Base-by-base conservation (phyloP, 2,329 filamentous ascomycete genomes). In the Phoma sp. region DNA sequence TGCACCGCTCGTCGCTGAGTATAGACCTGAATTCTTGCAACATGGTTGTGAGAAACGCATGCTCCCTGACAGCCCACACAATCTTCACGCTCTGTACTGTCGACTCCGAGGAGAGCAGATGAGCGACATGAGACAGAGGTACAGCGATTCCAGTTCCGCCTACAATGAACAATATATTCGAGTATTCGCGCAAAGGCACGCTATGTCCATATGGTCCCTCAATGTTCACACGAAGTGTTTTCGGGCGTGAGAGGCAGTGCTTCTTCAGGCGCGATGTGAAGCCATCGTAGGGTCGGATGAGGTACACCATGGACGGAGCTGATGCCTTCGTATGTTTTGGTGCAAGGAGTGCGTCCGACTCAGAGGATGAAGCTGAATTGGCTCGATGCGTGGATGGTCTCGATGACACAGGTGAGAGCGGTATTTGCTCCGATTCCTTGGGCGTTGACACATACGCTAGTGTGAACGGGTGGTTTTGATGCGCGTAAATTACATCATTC, bases 191-290 rank as follows among this genome's bases (percentile, higher is more conserved):
- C 0, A 83, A 62, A 1, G 77, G 76, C 5, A 74, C 69, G 4
- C 66, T 65, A 25, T 77, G 68, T 4, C 81, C 81, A 51, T 83
- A 83, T 0, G 81, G 81, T 0, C 81, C 81, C 65, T 84, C 81
- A 9, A 83, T 62, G 3, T 83, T 73, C 33, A 83, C 71, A 1
- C 61, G 74, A 3, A 74, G 61, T 4, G 66, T 63, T 14, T 66
- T 68, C 11, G 66, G 62, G 26, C 58, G 55, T 12, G 60, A 21
- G 17, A 62, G 57, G 18, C 59, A 62, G 38, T 62, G 25, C 43
- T 58, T 15, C 65, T 62, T 33, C 9, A 83, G 74, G n/a, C 77
- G 72, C 5, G 71, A 75, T 2, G 81, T 84, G 73, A 81, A 82
- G 42, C 81, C 80, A 42, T 78, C 71, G 60, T 80, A 82, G 0